Evolutionary conservation across 495 filamentous ascomycete species (phyloP).

Genomic region (Amphirosellinia nigrospora): DNA sequence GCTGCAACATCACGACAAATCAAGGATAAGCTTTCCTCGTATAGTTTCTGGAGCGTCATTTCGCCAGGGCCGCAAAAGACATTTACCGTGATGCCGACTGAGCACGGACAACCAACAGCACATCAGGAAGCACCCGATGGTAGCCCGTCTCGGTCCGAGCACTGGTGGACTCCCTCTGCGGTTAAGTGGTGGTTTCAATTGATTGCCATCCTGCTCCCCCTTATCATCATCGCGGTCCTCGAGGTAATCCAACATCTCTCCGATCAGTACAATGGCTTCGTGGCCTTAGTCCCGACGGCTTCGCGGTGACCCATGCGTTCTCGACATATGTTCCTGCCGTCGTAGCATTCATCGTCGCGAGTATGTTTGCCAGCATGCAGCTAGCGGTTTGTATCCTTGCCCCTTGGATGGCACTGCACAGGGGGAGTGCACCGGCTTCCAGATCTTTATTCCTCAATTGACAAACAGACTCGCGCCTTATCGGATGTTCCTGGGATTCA

Average conservation of each 20-base stretch:
- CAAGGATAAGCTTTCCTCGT: constrained; percentile 9
- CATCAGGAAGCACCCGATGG: background rate
- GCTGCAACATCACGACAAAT: constrained; percentile 5
- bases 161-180: constrained; percentile 24
- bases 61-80: background rate
- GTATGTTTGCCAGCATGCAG: constrained; percentile 22
- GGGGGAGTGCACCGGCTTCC: constrained; percentile 19
- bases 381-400: constrained; percentile 20
- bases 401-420: constrained; percentile 24
- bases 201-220: constrained; percentile 15
- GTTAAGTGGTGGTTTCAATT: constrained; percentile 20
- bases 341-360: constrained; percentile 19
- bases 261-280: constrained; percentile 23
- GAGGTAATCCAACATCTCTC: constrained; percentile 27
- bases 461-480: constrained; percentile 19
- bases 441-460: constrained; percentile 23
- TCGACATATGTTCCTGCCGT: constrained; percentile 28
- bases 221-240: constrained; percentile 20
- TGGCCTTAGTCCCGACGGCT: background rate
- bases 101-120: background rate
- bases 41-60: constrained; percentile 14
- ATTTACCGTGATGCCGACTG: constrained; percentile 18
- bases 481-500: constrained; percentile 13
- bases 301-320: constrained; percentile 11
- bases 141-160: background rate